phyloP scores from a whole-genome alignment of 1,284 basidiomycete genomes.

The Leucoagaricus sp. region DNA sequence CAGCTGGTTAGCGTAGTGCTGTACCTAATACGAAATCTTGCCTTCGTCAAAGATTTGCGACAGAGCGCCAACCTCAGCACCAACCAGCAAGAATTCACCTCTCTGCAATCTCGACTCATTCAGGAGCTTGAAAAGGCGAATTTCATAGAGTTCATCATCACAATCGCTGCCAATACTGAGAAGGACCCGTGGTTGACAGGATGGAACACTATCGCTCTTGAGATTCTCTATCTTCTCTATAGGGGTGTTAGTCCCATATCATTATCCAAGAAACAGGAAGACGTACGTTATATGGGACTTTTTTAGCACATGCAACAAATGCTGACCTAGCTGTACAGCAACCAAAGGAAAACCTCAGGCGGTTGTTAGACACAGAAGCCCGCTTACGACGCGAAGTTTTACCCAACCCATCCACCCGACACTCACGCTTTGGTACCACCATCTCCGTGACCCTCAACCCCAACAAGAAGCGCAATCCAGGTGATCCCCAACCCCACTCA shows the following conservation, averaged over 20 bases:
- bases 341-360: slow-evolving; percentile 66
- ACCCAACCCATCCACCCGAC: slow-evolving; percentile 73
- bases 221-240: slow-evolving; percentile 88
- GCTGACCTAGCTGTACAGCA: slow-evolving; percentile 43
- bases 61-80: slow-evolving; percentile 69
- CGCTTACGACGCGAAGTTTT: slow-evolving; percentile 57
- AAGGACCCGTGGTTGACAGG: slow-evolving; percentile 75
- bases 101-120: slow-evolving; percentile 79
- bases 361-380: slow-evolving; percentile 74
- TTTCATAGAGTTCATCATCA: slow-evolving; percentile 78
- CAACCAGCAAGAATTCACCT: slow-evolving; percentile 75
- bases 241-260: slow-evolving; percentile 70
- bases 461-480: slow-evolving; percentile 41
- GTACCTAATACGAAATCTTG: slow-evolving; percentile 87
- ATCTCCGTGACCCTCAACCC: slow-evolving; percentile 74
- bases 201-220: slow-evolving; percentile 87
- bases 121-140: slow-evolving; percentile 71
- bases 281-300: slow-evolving; percentile 46
- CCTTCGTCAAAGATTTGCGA: slow-evolving; percentile 81
- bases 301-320: slow-evolving; percentile 9
- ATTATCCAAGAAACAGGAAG: slow-evolving; percentile 66
- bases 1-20: slow-evolving; percentile 89
- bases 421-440: slow-evolving; percentile 94
- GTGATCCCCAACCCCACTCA: slow-evolving; percentile 32
- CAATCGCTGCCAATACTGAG: slow-evolving; percentile 75